These are phyloP conservation scores for Colletotrichum trifolii DNA, from an alignment of 2,329 filamentous ascomycete species.

Conservation along the genomic window DNA sequence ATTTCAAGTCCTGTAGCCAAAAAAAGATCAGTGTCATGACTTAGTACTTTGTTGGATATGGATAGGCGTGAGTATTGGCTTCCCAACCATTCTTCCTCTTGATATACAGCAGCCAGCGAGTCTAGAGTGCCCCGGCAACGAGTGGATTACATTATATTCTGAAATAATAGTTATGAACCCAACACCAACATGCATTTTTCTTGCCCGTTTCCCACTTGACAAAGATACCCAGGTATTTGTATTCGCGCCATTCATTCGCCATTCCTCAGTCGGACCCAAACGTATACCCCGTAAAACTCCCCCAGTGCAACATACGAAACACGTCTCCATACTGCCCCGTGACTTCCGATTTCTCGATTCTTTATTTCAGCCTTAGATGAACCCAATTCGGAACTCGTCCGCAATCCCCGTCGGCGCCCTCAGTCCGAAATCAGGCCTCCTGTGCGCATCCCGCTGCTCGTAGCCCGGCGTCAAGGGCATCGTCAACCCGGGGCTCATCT, in stretches of 20 bases:
- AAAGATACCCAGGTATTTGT: background rate
- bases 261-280: constrained; percentile 1
- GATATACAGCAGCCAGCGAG: no score
- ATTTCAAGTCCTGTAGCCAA: no score
- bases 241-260: constrained; percentile 11
- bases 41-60: no score
- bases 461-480: background rate
- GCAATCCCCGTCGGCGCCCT: constrained; percentile 37
- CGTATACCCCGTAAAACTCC: constrained; percentile 2
- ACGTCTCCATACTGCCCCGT: background rate
- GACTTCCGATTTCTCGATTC: background rate
- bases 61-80: no score
- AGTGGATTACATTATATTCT: constrained; percentile 23
- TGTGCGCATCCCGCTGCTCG: constrained; percentile 6
- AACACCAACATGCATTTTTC: constrained; percentile 2
- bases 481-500: constrained; percentile 17
- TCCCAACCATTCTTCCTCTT: no score
- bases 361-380: constrained; percentile 20
- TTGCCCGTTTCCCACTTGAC: constrained; percentile 1
- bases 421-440: constrained; percentile 35
- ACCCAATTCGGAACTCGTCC: constrained; percentile 36
- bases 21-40: no score
- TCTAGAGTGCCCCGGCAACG: background rate
- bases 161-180: constrained; percentile 5
- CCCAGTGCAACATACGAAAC: background rate